phyloP scores from a whole-genome alignment of 1,139 yeast genomes.

The Scheffersomyces insectosa region DNA sequence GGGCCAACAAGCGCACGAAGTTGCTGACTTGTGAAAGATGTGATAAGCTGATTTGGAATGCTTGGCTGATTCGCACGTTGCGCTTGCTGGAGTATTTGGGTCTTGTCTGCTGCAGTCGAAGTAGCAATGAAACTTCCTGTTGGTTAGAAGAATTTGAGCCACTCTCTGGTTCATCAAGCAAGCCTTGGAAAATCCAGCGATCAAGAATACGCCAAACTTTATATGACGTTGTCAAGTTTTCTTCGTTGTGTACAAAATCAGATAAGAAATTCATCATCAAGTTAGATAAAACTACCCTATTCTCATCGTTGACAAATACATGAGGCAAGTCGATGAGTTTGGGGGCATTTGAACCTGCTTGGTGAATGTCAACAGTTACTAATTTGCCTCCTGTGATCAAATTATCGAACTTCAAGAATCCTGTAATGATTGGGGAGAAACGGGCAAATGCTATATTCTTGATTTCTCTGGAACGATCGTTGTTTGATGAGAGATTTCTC shows the following conservation, averaged over 20 bases:
- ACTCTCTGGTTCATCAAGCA: slow-evolving; percentile 18
- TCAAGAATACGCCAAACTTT: slow-evolving; percentile 74
- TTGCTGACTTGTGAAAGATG: slow-evolving; percentile 61
- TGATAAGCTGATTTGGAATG: slow-evolving; percentile 33
- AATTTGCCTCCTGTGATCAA: slow-evolving; percentile 26
- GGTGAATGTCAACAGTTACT: slow-evolving; percentile 14
- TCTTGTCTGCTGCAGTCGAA: slow-evolving; percentile 13
- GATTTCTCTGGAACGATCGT: slow-evolving; percentile 29
- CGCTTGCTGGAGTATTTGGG: slow-evolving; percentile 26
- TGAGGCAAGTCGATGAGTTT: slow-evolving; percentile 27
- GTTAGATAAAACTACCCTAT: slow-evolving; percentile 37
- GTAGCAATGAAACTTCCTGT: slow-evolving; percentile 2
- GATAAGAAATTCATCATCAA: slow-evolving; percentile 44
- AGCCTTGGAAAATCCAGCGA: slow-evolving; percentile 62
- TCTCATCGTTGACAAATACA: slow-evolving; percentile 34
- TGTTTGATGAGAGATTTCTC: slow-evolving; percentile 25
- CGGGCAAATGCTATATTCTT: slow-evolving; percentile 32
- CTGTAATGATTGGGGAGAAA: slow-evolving; percentile 36
- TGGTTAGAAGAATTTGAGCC: slow-evolving; percentile 17
- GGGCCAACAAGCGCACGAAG: slow-evolving; percentile 54
- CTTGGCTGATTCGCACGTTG: slow-evolving; percentile 32
- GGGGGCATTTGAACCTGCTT: slow-evolving; percentile 11
- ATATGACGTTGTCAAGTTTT: slow-evolving; percentile 33
- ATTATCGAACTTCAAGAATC: slow-evolving; percentile 45
- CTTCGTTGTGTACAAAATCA: slow-evolving; percentile 46